phyloP scores from a whole-genome alignment of 805 yeast genomes.

The Kuraishia borneana region DNA sequence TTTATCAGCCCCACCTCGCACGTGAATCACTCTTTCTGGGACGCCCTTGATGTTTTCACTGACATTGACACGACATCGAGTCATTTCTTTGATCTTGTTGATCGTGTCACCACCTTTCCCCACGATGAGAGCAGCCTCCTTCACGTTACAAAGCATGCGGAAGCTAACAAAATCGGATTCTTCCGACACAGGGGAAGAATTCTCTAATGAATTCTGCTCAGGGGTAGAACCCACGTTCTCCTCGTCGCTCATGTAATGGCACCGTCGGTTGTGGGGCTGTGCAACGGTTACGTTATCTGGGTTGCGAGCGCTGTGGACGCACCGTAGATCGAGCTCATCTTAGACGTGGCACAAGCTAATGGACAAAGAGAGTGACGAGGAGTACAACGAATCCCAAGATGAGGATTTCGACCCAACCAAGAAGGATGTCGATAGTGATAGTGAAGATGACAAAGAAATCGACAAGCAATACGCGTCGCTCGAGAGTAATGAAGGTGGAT shows the following conservation, averaged over 20 bases:
- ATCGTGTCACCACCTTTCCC: slow-evolving; percentile 78
- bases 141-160: slow-evolving; percentile 66
- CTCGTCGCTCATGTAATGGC: too few relatives aligned
- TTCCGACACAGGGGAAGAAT: too few relatives aligned
- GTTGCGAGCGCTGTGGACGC: too few relatives aligned
- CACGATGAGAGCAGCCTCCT: slow-evolving; percentile 65
- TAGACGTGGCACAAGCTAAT: slow-evolving; percentile 4
- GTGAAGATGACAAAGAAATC: slow-evolving; percentile 12
- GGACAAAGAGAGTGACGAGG: slow-evolving; percentile 26
- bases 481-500: slow-evolving; percentile 48
- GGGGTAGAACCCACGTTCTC: slow-evolving; percentile 44
- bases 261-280: too few relatives aligned
- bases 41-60: slow-evolving; percentile 63
- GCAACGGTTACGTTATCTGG: too few relatives aligned
- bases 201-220: too few relatives aligned
- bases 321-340: too few relatives aligned
- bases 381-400: slow-evolving; percentile 44
- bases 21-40: slow-evolving; percentile 64
- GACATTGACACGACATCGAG: slow-evolving; percentile 57
- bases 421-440: slow-evolving; percentile 21
- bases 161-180: too few relatives aligned
- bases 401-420: slow-evolving; percentile 40
- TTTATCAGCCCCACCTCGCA: slow-evolving; percentile 64
- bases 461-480: slow-evolving; percentile 35
- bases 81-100: slow-evolving; percentile 47